Conservation (phyloP, 2,329 filamentous ascomycete genomes). For the Trichophyton rubrum region DNA sequence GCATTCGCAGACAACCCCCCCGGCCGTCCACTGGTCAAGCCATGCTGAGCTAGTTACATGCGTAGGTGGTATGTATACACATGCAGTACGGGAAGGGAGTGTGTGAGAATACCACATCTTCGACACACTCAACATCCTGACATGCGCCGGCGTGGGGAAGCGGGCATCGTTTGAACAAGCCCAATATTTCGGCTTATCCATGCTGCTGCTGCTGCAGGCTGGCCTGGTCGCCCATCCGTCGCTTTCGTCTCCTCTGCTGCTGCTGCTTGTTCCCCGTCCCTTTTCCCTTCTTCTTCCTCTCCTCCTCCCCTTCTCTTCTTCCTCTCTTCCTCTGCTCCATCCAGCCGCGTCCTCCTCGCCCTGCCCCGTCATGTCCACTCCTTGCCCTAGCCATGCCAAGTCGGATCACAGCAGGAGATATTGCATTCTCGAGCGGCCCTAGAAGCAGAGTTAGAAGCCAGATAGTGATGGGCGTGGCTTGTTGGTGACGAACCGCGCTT, state of each 20-base stretch:
- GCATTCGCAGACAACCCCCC: background rate
- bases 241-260: background rate
- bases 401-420: slow-evolving; percentile 1
- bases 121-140: background rate
- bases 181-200: background rate
- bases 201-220: background rate
- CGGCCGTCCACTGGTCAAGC: background rate
- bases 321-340: background rate
- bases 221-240: background rate
- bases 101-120: background rate
- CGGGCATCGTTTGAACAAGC: background rate
- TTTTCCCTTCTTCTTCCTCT: background rate
- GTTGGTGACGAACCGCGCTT: background rate
- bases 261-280: background rate
- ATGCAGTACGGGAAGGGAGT: background rate
- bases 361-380: background rate
- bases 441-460: background rate
- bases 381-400: slow-evolving; percentile 1
- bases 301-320: background rate
- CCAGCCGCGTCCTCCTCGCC: background rate
- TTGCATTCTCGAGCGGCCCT: background rate
- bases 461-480: background rate
- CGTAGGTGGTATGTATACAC: background rate
- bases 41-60: slow-evolving; percentile 1
- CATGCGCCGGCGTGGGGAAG: slow-evolving; percentile 1